phyloP scores from a whole-genome alignment of 768 basidiomycete genomes.

The Tricholomella constricta region DNA sequence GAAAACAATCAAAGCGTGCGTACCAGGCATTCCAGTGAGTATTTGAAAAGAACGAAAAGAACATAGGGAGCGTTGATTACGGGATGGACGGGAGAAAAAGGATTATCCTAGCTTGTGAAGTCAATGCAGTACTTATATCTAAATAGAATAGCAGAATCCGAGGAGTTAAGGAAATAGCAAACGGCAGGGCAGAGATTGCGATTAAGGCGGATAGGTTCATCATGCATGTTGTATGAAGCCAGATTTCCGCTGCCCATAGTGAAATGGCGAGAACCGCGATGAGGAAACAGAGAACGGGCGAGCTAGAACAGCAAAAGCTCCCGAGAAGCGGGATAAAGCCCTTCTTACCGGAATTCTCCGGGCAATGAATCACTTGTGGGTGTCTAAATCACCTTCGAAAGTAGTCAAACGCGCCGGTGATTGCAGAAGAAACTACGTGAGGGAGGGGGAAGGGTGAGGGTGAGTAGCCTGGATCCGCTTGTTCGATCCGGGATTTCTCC shows the following conservation, averaged over 20 bases:
- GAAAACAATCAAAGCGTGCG: constrained; percentile 12
- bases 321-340: constrained; percentile 10
- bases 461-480: constrained; percentile 3
- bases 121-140: constrained; percentile 13
- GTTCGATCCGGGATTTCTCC: background rate
- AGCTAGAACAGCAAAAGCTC: constrained; percentile 31
- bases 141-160: constrained; percentile 8
- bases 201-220: constrained; percentile 18
- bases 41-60: constrained; percentile 16
- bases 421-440: constrained; percentile 13
- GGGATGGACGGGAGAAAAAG: constrained; percentile 15
- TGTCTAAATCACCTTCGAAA: constrained; percentile 15
- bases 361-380: constrained; percentile 1
- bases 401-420: constrained; percentile 9
- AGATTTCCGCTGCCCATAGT: constrained; percentile 14
- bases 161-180: constrained; percentile 19
- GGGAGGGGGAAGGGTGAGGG: constrained; percentile 6
- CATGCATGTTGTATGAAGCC: constrained; percentile 18
- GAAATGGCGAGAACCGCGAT: constrained; percentile 17
- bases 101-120: constrained; percentile 3
- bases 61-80: constrained; percentile 10
- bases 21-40: constrained; percentile 34
- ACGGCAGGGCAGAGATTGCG: constrained; percentile 14
- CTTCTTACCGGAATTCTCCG: constrained; percentile 17
- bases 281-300: constrained; percentile 16